Evolutionary conservation across 1,284 basidiomycete genomes (phyloP).

Genomic region (Microbotryum lychnidis-dioicae): DNA sequence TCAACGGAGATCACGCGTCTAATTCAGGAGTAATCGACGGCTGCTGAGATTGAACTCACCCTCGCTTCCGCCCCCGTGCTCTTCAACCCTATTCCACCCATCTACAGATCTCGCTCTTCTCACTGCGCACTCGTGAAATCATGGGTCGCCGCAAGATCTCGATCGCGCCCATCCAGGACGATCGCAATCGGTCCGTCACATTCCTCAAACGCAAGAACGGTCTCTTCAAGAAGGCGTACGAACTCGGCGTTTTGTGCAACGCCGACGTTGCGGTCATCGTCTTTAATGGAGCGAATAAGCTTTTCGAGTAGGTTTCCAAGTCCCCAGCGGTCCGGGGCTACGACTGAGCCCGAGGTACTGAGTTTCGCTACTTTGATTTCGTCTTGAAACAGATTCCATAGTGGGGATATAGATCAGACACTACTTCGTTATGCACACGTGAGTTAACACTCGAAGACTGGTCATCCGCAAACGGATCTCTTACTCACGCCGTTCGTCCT

Average conservation of each 20-base stretch:
- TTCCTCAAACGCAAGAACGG: constrained; percentile 87
- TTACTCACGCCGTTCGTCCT: constrained; percentile 1
- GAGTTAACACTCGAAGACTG: constrained; percentile 28
- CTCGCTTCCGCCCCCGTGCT: no score
- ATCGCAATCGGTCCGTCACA: constrained; percentile 81
- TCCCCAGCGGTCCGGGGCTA: background rate
- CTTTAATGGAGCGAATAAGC: constrained; percentile 53
- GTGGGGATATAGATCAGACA: constrained; percentile 48
- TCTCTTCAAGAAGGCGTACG: constrained; percentile 83
- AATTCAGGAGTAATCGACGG: no score
- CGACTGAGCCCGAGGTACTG: background rate
- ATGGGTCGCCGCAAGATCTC: constrained; percentile 87
- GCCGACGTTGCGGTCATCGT: constrained; percentile 63
- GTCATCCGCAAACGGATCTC: constrained; percentile 9
- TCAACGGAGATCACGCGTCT: no score
- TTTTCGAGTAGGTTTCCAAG: constrained; percentile 44
- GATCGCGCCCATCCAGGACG: constrained; percentile 78
- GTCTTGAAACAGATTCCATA: constrained; percentile 43
- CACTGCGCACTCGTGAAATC: background rate
- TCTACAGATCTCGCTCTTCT: no score
- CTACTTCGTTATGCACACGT: constrained; percentile 49
- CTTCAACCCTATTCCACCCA: no score
- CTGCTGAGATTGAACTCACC: no score
- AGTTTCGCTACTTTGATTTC: background rate
- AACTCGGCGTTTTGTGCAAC: constrained; percentile 67